A percentile compares a stretch with the other conserved stretches of the same genome.
Conservation (phyloP, 768 basidiomycete species). For the Multifurca ochricompacta region DNA sequence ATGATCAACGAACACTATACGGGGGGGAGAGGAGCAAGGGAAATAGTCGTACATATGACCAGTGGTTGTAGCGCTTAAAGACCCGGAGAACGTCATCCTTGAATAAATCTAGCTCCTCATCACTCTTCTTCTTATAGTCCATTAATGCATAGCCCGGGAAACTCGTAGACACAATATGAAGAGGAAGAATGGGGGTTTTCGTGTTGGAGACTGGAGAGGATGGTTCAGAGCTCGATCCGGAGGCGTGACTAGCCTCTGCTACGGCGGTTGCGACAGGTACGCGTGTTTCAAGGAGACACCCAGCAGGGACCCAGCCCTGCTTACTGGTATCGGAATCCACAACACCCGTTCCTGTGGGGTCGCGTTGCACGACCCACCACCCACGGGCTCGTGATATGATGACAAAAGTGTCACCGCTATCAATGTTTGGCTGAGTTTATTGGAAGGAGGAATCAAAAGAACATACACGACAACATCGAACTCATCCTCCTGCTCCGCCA, state of each 20-base stretch:
- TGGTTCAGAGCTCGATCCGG: constrained; percentile 33
- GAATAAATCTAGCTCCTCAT: constrained; percentile 81
- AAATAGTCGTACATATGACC: constrained; percentile 68
- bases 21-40: not conserved
- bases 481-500: constrained; percentile 97
- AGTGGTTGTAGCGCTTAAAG: constrained; percentile 97
- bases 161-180: constrained; percentile 93
- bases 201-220: constrained; percentile 22
- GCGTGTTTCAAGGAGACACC: constrained; percentile 89
- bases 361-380: constrained; percentile 99
- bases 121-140: constrained; percentile 92
- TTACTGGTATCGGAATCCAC: constrained; percentile 70
- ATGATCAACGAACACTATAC: constrained; percentile 17
- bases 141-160: constrained; percentile 95
- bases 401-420: constrained; percentile 86
- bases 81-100: constrained; percentile 88
- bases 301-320: constrained; percentile 97
- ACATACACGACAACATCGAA: constrained; percentile 95
- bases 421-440: not conserved
- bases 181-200: constrained; percentile 78
- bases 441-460: constrained; percentile 14
- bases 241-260: constrained; percentile 68
- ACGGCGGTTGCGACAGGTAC: constrained; percentile 86
- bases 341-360: constrained; percentile 75
- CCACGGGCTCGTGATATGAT: constrained; percentile 92